Evolutionary conservation across 2,329 filamentous ascomycete genomes (phyloP).

Genomic region (Colletotrichum orchidophilum): DNA sequence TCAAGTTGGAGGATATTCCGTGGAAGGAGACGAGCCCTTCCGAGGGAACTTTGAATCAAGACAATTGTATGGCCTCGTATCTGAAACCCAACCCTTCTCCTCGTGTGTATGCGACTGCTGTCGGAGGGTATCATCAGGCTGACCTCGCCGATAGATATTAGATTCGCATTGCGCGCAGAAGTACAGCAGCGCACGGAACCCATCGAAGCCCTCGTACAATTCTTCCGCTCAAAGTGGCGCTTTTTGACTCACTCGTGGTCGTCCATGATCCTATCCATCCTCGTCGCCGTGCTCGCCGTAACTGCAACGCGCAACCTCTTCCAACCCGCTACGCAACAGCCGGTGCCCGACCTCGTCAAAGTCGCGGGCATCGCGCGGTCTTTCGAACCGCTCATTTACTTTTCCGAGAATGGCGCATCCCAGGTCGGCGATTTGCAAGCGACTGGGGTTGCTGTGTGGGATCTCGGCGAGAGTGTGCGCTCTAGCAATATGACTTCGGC

Average conservation of each 20-base stretch:
- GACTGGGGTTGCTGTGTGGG: constrained; percentile 93
- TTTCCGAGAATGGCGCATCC: constrained; percentile 86
- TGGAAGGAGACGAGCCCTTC: constrained; percentile 42
- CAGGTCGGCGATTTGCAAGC: constrained; percentile 91
- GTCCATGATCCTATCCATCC: constrained; percentile 69
- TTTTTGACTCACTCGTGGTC: constrained; percentile 74
- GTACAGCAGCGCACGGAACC: constrained; percentile 88
- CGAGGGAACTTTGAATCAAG: constrained; percentile 37
- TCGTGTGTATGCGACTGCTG: constrained; percentile 10
- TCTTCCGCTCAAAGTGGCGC: constrained; percentile 67
- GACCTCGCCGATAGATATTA: constrained; percentile 71
- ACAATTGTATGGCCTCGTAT: constrained; percentile 59
- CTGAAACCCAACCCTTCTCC: constrained; percentile 33
- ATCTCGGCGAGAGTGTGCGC: constrained; percentile 89
- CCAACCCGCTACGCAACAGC: constrained; percentile 71
- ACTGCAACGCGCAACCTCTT: constrained; percentile 73
- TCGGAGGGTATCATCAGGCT: constrained; percentile 29
- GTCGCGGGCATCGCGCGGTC: constrained; percentile 89
- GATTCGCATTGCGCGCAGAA: constrained; percentile 87
- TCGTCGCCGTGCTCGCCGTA: constrained; percentile 72
- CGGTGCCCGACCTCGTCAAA: constrained; percentile 88
- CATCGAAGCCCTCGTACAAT: constrained; percentile 77
- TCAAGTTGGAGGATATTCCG: constrained; percentile 47
- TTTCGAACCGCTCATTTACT: constrained; percentile 94
- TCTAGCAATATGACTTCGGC: constrained; percentile 92